Percentiles rank a stretch among this genome's conserved stretches.
phyloP scores from a whole-genome alignment of 441 rosid genomes.

The Arabidopsis hybrid region DNA sequence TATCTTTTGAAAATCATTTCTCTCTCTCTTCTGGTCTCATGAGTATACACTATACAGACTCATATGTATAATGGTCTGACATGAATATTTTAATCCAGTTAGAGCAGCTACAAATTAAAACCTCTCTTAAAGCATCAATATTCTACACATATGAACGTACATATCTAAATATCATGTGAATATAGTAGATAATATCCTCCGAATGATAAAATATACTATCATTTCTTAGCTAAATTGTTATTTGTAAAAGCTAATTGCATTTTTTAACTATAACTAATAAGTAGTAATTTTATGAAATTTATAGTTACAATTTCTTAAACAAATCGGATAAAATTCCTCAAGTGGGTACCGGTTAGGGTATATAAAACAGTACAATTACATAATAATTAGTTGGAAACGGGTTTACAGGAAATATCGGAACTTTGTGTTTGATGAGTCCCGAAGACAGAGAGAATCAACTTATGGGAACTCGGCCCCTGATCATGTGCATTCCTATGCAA shows the following conservation, averaged over 20 bases:
- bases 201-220: neutral
- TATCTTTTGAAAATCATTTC: slow-evolving; percentile 22
- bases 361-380: neutral
- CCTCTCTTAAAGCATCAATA: slow-evolving; percentile 1
- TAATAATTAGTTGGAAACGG: neutral
- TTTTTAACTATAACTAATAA: neutral
- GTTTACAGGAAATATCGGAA: slow-evolving; percentile 34
- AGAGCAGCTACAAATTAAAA: slow-evolving; percentile 1
- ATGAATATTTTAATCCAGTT: slow-evolving; percentile 25
- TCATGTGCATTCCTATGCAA: slow-evolving; percentile 40
- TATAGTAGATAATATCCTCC: too few species aligned
- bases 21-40: slow-evolving; percentile 1
- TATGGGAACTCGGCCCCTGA: slow-evolving; percentile 53
- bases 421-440: slow-evolving; percentile 59
- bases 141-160: neutral
- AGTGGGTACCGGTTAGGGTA: neutral
- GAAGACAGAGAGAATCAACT: slow-evolving; percentile 64
- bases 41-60: slow-evolving; percentile 12
- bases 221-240: neutral
- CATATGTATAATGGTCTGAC: slow-evolving; percentile 19
- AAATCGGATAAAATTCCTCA: neutral
- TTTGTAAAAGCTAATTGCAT: neutral
- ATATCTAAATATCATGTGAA: neutral
- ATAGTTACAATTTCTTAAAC: neutral
- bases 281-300: neutral